These are phyloP conservation scores for Lathyrus aphaca DNA, from an alignment of 306 rosid species.

Conservation along the genomic window DNA sequence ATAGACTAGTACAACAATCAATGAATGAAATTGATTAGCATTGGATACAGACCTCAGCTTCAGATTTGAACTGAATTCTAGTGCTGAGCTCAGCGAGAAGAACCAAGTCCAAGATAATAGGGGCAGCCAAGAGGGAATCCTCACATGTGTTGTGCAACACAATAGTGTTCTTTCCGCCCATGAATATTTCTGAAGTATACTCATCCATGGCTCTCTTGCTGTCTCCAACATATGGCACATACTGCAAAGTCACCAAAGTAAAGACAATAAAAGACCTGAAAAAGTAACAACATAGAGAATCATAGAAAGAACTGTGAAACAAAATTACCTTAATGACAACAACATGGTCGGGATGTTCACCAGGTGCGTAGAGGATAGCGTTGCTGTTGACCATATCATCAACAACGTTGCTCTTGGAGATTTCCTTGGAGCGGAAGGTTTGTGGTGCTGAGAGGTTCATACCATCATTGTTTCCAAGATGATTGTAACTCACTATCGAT, in stretches of 20 bases:
- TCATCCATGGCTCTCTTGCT: slow-evolving; percentile 99
- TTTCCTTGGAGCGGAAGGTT: slow-evolving; percentile 96
- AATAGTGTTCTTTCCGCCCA: slow-evolving; percentile 93
- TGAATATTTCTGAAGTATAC: slow-evolving; percentile 96
- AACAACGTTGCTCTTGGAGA: slow-evolving; percentile 96
- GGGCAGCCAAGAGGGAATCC: slow-evolving; percentile 98
- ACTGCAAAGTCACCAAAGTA: slow-evolving; percentile 51
- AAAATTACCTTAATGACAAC: slow-evolving; percentile 86
- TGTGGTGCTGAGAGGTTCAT: slow-evolving; percentile 99
- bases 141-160: slow-evolving; percentile 99
- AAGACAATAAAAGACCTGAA: background rate
- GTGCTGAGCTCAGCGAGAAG: slow-evolving; percentile 99
- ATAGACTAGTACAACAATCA: slow-evolving; percentile 6
- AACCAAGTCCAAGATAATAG: slow-evolving; percentile 93
- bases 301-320: background rate
- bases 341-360: slow-evolving; percentile 98
- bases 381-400: slow-evolving; percentile 99
- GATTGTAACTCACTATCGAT: slow-evolving; percentile 97
- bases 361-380: slow-evolving; percentile 84
- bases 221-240: slow-evolving; percentile 95
- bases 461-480: slow-evolving; percentile 97
- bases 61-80: slow-evolving; percentile 86
- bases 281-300: slow-evolving; percentile 3
- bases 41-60: slow-evolving; percentile 68
- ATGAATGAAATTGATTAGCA: background rate